phyloP scores from a whole-genome alignment of 2,329 filamentous ascomycete species.

The Proliferodiscus dingleyae region DNA sequence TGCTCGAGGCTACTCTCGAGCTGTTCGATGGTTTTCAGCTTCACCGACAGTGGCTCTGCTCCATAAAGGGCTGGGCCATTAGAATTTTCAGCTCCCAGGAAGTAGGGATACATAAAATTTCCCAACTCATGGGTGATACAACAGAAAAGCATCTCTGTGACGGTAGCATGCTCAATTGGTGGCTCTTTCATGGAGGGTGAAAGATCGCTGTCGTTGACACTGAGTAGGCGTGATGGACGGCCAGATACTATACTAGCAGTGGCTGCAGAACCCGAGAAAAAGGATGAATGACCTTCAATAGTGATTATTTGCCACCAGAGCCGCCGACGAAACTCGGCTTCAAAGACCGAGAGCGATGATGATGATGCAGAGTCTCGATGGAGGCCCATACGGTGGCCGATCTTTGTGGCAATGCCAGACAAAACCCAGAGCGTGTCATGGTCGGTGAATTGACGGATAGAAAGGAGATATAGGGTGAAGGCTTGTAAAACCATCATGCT shows the following conservation, averaged over 20 bases:
- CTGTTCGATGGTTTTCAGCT: conserved; percentile 13
- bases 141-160: conserved; percentile 41
- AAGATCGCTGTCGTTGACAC: conserved; percentile 49
- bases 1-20: conserved; percentile 29
- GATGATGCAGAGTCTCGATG: conserved; percentile 35
- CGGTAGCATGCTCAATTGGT: conserved; percentile 35
- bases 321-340: conserved; percentile 55
- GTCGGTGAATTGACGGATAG: conserved; percentile 19
- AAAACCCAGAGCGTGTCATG: conserved; percentile 43
- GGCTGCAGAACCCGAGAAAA: conserved; percentile 43
- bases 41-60: not conserved
- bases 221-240: conserved; percentile 43
- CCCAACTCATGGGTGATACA: not conserved
- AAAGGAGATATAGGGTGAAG: conserved; percentile 54
- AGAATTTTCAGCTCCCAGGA: conserved; percentile 22
- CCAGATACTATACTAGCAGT: conserved; percentile 36
- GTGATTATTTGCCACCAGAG: conserved; percentile 57
- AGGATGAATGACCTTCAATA: conserved; percentile 48
- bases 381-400: conserved; percentile 43
- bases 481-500: conserved; percentile 63
- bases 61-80: not conserved
- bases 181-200: conserved; percentile 36
- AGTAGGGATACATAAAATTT: conserved; percentile 5
- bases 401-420: conserved; percentile 40
- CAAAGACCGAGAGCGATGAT: conserved; percentile 41